Evolutionary conservation across 2,329 filamentous ascomycete species (phyloP), one percentile per base, ranked within the genome.

Genomic region (Hypomyces perniciosus): DNA sequence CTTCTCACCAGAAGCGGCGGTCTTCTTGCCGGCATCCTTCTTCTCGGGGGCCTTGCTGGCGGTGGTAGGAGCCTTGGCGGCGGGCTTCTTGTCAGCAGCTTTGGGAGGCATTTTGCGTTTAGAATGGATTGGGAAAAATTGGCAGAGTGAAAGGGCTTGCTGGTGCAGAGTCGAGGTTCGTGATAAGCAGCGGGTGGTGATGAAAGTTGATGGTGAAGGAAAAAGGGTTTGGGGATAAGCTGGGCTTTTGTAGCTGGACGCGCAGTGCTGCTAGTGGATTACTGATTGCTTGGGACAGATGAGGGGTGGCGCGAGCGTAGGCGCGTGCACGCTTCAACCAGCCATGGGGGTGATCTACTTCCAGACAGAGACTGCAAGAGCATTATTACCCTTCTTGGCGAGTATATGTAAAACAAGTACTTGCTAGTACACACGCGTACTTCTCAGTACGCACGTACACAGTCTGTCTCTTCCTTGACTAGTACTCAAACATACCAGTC

Each of bases 11-110:
- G 89, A 84, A 56, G 91, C 84, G 55, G 92, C 90, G 45, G 93
- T 97, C 88, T 97, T 99, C 89, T 99, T 99, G 81, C 92, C 93
- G 60, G 92, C 93, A 78, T 97, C 92, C 86, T 97, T 96, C 88
- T 96, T 96, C 85, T 96, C 91, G 52, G 79, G 79, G 58, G 78
- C 79, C 78, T 83, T 83, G 64, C 77, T 79, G 61, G 80, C 80
- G 69, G 87, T 80, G 48, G 77, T 88, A 54, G 92, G 90, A 65
- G 92, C 92, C 90, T 97, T 97, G 78, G 90, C 83, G 79, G 88
- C 92, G 77, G 92, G 91, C 84, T 96, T 96, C 90, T 97, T 97
- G 79, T 95, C 88, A 70, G 92, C 92, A 70, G 88, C 86, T 82
- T 97, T 97, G 72, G 93, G 92, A 79, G 93, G 83, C 93, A 97